Conservation (phyloP, 352 stramenopile genomes). For the Globisporangium okanoganense region DNA sequence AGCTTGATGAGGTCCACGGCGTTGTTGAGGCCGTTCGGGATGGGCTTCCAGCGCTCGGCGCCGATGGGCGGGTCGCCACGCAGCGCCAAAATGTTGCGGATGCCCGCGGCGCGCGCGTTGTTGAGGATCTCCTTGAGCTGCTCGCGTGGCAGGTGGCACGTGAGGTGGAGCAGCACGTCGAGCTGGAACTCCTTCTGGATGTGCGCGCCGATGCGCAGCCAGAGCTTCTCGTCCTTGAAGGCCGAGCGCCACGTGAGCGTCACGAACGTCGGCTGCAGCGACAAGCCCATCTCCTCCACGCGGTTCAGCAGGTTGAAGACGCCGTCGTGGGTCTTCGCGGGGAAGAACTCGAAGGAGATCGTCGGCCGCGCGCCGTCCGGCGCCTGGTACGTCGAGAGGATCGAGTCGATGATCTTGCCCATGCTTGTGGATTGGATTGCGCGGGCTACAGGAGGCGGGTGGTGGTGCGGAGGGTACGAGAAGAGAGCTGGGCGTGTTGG, state of each 20-base stretch:
- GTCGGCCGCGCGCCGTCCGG: conserved; percentile 43
- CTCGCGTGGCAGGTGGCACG: conserved; percentile 69
- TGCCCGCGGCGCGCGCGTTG: conserved; percentile 76
- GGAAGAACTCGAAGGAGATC: conserved; percentile 87
- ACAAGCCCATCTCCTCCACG: conserved; percentile 84
- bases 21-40: conserved; percentile 91
- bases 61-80: conserved; percentile 95
- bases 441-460: neutral
- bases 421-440: conserved; percentile 24
- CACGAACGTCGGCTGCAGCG: conserved; percentile 83
- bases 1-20: conserved; percentile 96
- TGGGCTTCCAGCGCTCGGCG: conserved; percentile 76
- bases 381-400: conserved; percentile 48
- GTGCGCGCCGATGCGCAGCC: conserved; percentile 86
- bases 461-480: neutral
- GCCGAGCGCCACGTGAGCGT: conserved; percentile 88
- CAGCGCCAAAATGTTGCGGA: conserved; percentile 98
- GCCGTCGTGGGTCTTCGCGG: conserved; percentile 80
- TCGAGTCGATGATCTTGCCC: conserved; percentile 83
- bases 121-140: conserved; percentile 60
- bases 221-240: conserved; percentile 88
- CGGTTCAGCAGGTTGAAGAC: conserved; percentile 83
- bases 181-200: conserved; percentile 87
- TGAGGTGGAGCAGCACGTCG: conserved; percentile 78
- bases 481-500: neutral